Evolutionary conservation across 805 yeast genomes (phyloP).

Genomic region (Kuraishia hungarica): DNA sequence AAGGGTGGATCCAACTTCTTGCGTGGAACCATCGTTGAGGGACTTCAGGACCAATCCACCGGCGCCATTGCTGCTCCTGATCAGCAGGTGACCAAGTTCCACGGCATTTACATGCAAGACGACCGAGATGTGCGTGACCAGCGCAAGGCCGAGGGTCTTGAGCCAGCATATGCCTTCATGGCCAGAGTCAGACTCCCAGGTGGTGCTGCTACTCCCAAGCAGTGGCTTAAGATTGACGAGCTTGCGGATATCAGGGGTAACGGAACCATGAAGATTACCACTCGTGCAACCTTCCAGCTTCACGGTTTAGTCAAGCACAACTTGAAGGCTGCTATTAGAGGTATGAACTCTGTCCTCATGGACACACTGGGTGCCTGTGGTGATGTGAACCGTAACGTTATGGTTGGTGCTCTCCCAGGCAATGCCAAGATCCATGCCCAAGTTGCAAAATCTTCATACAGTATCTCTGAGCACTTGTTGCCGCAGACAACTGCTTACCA

Average conservation of each 20-base stretch:
- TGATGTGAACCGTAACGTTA: slow-evolving; percentile 95
- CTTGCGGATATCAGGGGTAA: slow-evolving; percentile 79
- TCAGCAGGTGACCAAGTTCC: slow-evolving; percentile 93
- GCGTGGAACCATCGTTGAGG: slow-evolving; percentile 91
- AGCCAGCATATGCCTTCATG: slow-evolving; percentile 97
- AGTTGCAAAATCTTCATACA: slow-evolving; percentile 52
- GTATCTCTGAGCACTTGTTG: slow-evolving; percentile 72
- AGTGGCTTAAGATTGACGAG: slow-evolving; percentile 82
- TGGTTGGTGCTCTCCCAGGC: slow-evolving; percentile 82
- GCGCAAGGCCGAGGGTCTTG: slow-evolving; percentile 85
- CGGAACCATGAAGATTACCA: slow-evolving; percentile 88
- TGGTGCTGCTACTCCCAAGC: slow-evolving; percentile 79
- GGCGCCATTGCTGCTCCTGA: slow-evolving; percentile 88
- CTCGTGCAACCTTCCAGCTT: slow-evolving; percentile 94
- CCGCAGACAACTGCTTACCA: slow-evolving; percentile 94
- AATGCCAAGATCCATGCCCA: slow-evolving; percentile 78
- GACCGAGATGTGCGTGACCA: slow-evolving; percentile 94
- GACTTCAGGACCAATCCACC: slow-evolving; percentile 69
- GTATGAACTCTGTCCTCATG: slow-evolving; percentile 82
- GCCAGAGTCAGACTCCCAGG: slow-evolving; percentile 94
- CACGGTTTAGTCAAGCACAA: slow-evolving; percentile 92
- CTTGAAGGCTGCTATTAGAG: slow-evolving; percentile 84
- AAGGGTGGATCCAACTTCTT: slow-evolving; percentile 78
- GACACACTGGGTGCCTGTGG: slow-evolving; percentile 98
- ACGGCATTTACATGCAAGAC: slow-evolving; percentile 97